Evolutionary conservation across 1,284 basidiomycete genomes (phyloP), one percentile per base, ranked within the genome.

Genomic region (Fomitopsis pinicola): DNA sequence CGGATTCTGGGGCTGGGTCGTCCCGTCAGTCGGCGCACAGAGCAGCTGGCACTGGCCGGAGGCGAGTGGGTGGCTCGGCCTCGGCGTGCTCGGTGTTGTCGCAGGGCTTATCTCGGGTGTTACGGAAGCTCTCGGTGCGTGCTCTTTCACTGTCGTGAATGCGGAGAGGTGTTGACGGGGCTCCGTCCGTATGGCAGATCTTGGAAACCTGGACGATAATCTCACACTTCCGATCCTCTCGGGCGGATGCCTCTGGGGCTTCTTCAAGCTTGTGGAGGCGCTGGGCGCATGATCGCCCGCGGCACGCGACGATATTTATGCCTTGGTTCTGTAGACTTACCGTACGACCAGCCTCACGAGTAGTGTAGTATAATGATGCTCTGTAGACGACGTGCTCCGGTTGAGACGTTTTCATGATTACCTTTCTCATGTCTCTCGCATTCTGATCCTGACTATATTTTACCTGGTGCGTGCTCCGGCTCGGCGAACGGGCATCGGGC

Each of bases 131-230:
- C 77, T 95, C 42, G 92, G 92, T 93, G 68, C 65, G 87, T 64
- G 30, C 56, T 36, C 3, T 2, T 46, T 15, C 15, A n/a, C 38
- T 19, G 14, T 53, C 30, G 28, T 17, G 22, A 45, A 19, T 22
- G 15, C 9, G 14, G 28, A 44, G 17, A 33, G n/a, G n/a, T n/a
- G 26, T 8, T 55, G 33, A 30, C 30, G 9, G 38, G 1, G 38
- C 35, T 40, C 8, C 9, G 7, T 14, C 8, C n/a, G 14, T 10
- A 8, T 19, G 45, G 33, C 70, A 95, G 95, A 98, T 74, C 79
- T 98, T 12, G 94, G 92, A 33, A 86, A 84, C 0, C 71, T 95
- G 40, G 97, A 98, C 71, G 97, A 99, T 73, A 98, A 99, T 75
- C 76, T 98, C 44, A 96, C 94, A 5, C 78, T 99, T 33, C 97